phyloP scores from a whole-genome alignment of 208 protist genomes.

The Crithidia mellificae region DNA sequence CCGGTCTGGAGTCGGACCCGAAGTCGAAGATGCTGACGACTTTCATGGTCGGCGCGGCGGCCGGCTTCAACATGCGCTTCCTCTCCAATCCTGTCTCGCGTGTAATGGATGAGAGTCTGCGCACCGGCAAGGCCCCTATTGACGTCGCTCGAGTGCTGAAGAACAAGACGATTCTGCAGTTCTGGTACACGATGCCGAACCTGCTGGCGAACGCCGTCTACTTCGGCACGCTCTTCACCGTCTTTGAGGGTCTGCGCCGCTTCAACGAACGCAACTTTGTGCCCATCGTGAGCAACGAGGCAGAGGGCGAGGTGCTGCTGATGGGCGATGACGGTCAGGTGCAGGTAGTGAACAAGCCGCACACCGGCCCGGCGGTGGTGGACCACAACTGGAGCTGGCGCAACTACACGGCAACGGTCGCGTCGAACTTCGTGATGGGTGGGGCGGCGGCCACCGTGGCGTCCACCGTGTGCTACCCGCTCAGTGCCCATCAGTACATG shows the following conservation, averaged over 20 bases:
- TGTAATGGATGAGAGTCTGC: conserved; percentile 78
- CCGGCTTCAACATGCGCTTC: conserved; percentile 86
- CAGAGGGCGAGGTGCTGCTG: conserved; percentile 11
- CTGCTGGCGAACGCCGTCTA: conserved; percentile 88
- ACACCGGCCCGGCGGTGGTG: conserved; percentile 13
- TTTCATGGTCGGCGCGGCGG: conserved; percentile 74
- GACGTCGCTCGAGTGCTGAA: conserved; percentile 60
- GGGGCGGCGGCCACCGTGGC: conserved; percentile 80
- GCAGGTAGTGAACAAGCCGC: conserved; percentile 12
- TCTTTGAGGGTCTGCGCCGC: conserved; percentile 88
- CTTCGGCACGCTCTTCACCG: conserved; percentile 82
- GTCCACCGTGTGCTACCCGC: conserved; percentile 85
- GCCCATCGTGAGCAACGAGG: conserved; percentile 32
- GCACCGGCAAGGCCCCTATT: conserved; percentile 61
- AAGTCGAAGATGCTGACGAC: conserved; percentile 76
- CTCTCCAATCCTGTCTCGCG: conserved; percentile 86
- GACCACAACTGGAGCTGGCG: conserved; percentile 53
- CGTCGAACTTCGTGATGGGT: conserved; percentile 70
- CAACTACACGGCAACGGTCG: conserved; percentile 64
- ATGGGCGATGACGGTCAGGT: conserved; percentile 16
- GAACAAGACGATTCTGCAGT: conserved; percentile 87
- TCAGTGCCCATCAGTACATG: conserved; percentile 85
- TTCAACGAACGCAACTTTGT: conserved; percentile 80
- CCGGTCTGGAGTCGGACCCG: conserved; percentile 65
- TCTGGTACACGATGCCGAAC: conserved; percentile 84